Evolutionary conservation across 768 basidiomycete species (phyloP).

Genomic region (Amanita phalloides): DNA sequence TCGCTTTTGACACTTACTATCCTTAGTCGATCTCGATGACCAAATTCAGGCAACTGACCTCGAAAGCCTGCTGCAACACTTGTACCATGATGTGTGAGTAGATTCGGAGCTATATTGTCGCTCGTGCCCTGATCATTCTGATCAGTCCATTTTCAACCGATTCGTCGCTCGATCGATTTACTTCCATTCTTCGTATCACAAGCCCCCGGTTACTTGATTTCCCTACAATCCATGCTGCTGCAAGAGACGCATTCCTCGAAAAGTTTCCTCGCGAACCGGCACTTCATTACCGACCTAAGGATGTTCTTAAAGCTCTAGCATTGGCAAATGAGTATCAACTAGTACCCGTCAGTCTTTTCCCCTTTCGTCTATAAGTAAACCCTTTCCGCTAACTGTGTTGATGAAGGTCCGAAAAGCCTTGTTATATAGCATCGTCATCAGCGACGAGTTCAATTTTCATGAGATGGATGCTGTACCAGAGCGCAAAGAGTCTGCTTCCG

Average conservation of each 20-base stretch:
- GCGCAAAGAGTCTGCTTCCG: slow-evolving; percentile 3
- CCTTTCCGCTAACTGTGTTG: not conserved
- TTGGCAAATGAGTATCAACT: slow-evolving; percentile 40
- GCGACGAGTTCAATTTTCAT: slow-evolving; percentile 41
- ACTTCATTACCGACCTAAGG: slow-evolving; percentile 30
- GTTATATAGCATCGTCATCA: slow-evolving; percentile 53
- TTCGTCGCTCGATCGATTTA: slow-evolving; percentile 34
- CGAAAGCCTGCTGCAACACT: slow-evolving; percentile 44
- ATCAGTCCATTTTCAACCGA: slow-evolving; percentile 36
- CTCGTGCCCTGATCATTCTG: not conserved
- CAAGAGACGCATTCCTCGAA: slow-evolving; percentile 27
- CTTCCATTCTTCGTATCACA: slow-evolving; percentile 46
- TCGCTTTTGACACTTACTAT: slow-evolving; percentile 8
- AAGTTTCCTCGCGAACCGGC: slow-evolving; percentile 40
- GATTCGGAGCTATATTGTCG: not conserved
- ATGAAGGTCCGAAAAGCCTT: slow-evolving; percentile 49
- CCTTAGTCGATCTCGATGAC: slow-evolving; percentile 24
- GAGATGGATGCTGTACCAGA: slow-evolving; percentile 11
- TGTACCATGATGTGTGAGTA: slow-evolving; percentile 63
- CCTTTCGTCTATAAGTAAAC: not conserved
- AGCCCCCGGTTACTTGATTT: slow-evolving; percentile 46
- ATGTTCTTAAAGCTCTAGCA: slow-evolving; percentile 41
- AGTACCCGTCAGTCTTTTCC: slow-evolving; percentile 29
- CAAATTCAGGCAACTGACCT: slow-evolving; percentile 36
- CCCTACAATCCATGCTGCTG: slow-evolving; percentile 37